Conservation (phyloP, 116 monocot genomes). For the Papilionanthe hybrid region DNA sequence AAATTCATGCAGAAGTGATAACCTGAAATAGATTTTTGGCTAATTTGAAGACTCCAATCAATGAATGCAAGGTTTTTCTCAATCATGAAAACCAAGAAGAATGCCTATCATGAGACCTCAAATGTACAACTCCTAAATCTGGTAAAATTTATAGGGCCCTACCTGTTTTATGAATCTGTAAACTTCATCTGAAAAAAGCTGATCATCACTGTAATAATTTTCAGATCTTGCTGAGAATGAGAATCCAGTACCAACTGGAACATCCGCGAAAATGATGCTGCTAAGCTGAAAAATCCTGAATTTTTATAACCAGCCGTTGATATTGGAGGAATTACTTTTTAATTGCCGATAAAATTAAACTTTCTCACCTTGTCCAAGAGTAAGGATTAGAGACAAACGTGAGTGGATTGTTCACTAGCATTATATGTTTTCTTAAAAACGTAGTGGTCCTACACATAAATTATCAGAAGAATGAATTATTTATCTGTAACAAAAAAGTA, state of each 20-base stretch:
- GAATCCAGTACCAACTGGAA: conserved; percentile 22
- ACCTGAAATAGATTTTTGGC: neutral
- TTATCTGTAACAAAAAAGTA: neutral
- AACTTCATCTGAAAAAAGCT: neutral
- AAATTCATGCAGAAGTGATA: neutral
- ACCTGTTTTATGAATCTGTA: conserved; percentile 18
- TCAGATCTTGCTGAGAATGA: conserved; percentile 15
- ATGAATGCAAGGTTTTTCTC: neutral
- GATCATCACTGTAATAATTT: conserved; percentile 11
- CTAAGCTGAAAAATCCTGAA: conserved; percentile 10
- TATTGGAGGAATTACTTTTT: neutral
- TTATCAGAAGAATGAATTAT: neutral
- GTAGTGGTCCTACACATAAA: conserved; percentile 31
- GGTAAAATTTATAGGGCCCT: neutral
- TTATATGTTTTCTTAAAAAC: conserved; percentile 18
- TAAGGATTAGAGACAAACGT: conserved; percentile 19
- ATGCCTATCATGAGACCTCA: neutral
- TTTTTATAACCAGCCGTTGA: neutral
- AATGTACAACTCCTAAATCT: neutral
- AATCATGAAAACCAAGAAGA: neutral
- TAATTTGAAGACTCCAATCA: neutral
- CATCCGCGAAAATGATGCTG: conserved; percentile 19
- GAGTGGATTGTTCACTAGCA: conserved; percentile 5
- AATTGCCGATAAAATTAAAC: neutral
- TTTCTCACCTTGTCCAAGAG: conserved; percentile 38